These are phyloP conservation scores for Populus hybrid DNA, from an alignment of 441 rosid genomes.

Conservation along the genomic window DNA sequence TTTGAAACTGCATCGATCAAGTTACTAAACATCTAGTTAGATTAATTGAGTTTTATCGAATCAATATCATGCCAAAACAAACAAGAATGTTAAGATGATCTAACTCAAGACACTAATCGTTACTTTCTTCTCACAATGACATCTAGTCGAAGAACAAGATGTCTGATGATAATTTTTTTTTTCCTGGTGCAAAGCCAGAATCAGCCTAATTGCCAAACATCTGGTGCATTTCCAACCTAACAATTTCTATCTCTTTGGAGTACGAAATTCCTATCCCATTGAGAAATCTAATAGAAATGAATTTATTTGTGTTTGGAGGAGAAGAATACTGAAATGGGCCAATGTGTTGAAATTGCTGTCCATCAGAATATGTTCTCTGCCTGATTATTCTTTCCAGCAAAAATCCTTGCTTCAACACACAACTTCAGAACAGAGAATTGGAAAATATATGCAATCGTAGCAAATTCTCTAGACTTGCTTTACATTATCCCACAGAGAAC, in stretches of 20 bases:
- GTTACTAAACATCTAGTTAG: no score
- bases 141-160: background rate
- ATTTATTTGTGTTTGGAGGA: background rate
- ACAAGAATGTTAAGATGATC: no score
- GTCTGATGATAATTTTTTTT: background rate
- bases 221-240: background rate
- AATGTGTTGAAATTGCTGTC: conserved; percentile 5
- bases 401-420: background rate
- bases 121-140: no score
- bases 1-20: no score
- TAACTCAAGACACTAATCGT: no score
- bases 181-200: no score
- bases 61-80: no score
- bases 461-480: no score
- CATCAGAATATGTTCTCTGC: conserved; percentile 24
- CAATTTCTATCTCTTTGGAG: no score
- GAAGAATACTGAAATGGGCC: conserved; percentile 18
- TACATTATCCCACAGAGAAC: background rate
- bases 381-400: background rate
- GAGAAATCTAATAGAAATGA: no score
- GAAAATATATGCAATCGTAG: background rate
- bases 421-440: background rate
- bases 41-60: no score
- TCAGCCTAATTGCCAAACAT: background rate
- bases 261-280: no score